Evolutionary conservation across 192 early-diverging fungal species (phyloP).

Genomic region (Entrophospora sp.): DNA sequence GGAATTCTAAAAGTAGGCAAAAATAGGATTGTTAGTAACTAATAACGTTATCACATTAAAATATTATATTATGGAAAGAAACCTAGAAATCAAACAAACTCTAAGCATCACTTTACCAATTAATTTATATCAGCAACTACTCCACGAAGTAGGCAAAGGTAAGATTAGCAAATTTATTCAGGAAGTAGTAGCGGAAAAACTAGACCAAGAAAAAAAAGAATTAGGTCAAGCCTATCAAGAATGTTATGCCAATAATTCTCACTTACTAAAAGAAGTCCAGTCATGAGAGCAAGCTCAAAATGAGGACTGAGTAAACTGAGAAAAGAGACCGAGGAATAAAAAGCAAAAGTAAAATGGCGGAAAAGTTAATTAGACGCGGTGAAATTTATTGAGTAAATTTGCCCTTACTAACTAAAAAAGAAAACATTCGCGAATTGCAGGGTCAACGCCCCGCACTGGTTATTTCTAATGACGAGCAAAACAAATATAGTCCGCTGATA

Average conservation of each 20-base stretch:
- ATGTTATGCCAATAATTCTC: slow-evolving; percentile 3
- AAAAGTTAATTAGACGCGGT: background rate
- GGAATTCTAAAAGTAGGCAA: no score
- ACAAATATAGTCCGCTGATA: slow-evolving; percentile 2
- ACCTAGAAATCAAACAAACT: no score
- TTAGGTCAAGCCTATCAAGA: background rate
- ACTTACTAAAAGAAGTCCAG: background rate
- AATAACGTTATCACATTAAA: no score
- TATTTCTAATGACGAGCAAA: slow-evolving; percentile 10
- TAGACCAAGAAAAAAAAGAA: background rate
- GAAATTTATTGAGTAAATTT: slow-evolving; percentile 14
- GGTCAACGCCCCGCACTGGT: background rate
- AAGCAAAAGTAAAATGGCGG: background rate
- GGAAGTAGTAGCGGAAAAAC: background rate
- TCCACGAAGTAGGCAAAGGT: background rate
- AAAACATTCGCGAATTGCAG: slow-evolving; percentile 10
- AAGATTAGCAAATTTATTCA: background rate
- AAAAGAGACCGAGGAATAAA: background rate
- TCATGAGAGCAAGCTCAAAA: background rate
- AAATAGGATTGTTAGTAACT: no score
- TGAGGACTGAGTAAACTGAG: slow-evolving; percentile 4
- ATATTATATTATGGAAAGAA: no score
- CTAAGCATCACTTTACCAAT: no score
- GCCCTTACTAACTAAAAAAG: background rate
- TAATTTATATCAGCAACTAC: slow-evolving; percentile 1